phyloP scores from a whole-genome alignment of 805 yeast species.

The Ogataea siamensis region DNA sequence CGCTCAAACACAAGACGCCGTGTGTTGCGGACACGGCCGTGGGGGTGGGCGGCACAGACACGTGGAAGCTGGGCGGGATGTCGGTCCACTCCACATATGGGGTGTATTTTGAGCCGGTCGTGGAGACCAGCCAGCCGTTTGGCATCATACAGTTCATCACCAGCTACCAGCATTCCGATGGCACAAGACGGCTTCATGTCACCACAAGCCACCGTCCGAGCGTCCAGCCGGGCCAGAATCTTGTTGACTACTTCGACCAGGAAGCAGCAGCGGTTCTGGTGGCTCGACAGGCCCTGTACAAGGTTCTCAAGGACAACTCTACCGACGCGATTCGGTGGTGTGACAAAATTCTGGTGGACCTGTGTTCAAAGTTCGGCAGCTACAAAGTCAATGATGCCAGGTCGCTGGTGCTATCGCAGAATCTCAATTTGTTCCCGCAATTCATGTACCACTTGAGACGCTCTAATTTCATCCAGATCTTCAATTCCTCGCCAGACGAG shows the following conservation, averaged over 20 bases:
- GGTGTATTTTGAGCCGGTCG: conserved; percentile 50
- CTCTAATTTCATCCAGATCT: conserved; percentile 62
- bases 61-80: conserved; percentile 59
- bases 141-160: conserved; percentile 52
- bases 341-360: conserved; percentile 46
- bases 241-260: conserved; percentile 58
- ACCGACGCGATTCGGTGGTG: conserved; percentile 47
- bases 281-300: conserved; percentile 52
- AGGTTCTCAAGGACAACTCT: conserved; percentile 38
- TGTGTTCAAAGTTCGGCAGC: conserved; percentile 46
- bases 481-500: conserved; percentile 72
- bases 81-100: conserved; percentile 60
- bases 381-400: conserved; percentile 46
- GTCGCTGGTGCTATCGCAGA: conserved; percentile 49
- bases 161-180: conserved; percentile 61
- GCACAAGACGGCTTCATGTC: conserved; percentile 56
- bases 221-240: conserved; percentile 36
- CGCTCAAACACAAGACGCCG: conserved; percentile 37
- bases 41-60: conserved; percentile 53
- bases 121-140: conserved; percentile 25
- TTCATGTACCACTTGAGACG: conserved; percentile 66
- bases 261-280: conserved; percentile 65
- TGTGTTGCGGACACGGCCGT: conserved; percentile 36
- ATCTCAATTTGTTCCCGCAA: conserved; percentile 59
- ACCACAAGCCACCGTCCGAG: conserved; percentile 53